Evolutionary conservation across 2,329 filamentous ascomycete species (phyloP).

Genomic region (Phoma herbarum): DNA sequence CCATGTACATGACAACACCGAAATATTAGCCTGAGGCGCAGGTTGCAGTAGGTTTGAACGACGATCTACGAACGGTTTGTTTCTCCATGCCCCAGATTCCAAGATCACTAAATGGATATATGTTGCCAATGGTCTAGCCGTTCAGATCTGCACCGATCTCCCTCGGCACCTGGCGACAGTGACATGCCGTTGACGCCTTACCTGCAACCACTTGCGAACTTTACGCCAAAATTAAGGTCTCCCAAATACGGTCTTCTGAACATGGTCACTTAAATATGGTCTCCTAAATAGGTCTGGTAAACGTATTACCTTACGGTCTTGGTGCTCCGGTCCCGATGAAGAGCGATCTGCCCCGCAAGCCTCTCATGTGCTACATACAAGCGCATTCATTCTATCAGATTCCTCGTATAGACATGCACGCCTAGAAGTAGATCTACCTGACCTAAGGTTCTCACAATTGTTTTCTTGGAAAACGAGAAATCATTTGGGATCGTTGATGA

Average conservation of each 20-base stretch:
- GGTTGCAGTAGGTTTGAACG: not conserved
- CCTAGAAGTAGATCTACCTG: not conserved
- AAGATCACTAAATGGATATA: not conserved
- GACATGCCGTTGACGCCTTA: slow-evolving; percentile 13
- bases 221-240: not conserved
- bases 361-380: not conserved
- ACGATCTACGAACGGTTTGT: slow-evolving; percentile 2
- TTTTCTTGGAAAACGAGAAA: not conserved
- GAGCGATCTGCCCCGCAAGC: not conserved
- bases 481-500: not conserved
- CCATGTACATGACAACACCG: not conserved
- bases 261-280: no score
- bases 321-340: not conserved
- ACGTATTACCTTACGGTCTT: not conserved
- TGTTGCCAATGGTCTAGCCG: slow-evolving; percentile 1
- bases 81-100: not conserved
- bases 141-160: slow-evolving; percentile 1
- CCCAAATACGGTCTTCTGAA: no score
- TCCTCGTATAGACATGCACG: not conserved
- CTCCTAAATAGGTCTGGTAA: not conserved
- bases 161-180: slow-evolving; percentile 4
- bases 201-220: not conserved
- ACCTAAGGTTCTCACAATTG: not conserved
- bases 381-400: not conserved
- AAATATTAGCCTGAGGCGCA: not conserved